Conservation (phyloP, 495 filamentous ascomycete species). For the Neurospora sp. region DNA sequence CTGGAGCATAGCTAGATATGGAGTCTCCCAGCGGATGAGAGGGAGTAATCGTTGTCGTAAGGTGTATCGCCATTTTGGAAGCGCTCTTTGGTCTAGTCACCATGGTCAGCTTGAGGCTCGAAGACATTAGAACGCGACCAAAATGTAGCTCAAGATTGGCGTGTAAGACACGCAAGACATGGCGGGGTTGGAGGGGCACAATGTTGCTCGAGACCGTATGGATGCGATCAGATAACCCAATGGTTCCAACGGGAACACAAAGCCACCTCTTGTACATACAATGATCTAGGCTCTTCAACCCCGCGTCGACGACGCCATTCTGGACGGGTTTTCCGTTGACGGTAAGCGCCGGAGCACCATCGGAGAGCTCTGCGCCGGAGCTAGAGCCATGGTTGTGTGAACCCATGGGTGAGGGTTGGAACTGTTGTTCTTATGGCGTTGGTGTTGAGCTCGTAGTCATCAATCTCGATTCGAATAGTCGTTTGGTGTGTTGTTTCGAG, state of each 20-base stretch:
- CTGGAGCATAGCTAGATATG: conserved; percentile 81
- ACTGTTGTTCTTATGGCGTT: neutral
- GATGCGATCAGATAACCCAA: neutral
- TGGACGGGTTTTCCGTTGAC: conserved; percentile 2
- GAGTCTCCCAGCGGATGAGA: conserved; percentile 88
- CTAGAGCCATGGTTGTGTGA: conserved; percentile 16
- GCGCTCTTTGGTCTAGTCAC: conserved; percentile 60
- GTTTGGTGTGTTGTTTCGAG: neutral
- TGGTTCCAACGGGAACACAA: neutral
- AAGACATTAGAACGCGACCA: neutral
- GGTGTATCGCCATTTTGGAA: conserved; percentile 83
- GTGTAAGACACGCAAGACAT: neutral
- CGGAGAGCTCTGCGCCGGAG: conserved; percentile 21
- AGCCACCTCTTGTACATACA: conserved; percentile 42
- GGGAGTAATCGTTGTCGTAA: conserved; percentile 75
- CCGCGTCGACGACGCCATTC: conserved; percentile 54
- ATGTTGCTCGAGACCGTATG: neutral
- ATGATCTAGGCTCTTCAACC: conserved; percentile 62
- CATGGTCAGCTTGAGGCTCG: neutral
- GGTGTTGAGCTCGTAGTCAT: neutral
- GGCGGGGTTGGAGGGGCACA: neutral
- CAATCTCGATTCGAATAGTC: neutral
- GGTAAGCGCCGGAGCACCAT: conserved; percentile 8
- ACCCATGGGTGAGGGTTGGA: conserved; percentile 10
- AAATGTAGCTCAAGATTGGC: neutral